Evolutionary conservation across 345 rosid genomes (phyloP).

Genomic region (Gynandropsis gynandra): DNA sequence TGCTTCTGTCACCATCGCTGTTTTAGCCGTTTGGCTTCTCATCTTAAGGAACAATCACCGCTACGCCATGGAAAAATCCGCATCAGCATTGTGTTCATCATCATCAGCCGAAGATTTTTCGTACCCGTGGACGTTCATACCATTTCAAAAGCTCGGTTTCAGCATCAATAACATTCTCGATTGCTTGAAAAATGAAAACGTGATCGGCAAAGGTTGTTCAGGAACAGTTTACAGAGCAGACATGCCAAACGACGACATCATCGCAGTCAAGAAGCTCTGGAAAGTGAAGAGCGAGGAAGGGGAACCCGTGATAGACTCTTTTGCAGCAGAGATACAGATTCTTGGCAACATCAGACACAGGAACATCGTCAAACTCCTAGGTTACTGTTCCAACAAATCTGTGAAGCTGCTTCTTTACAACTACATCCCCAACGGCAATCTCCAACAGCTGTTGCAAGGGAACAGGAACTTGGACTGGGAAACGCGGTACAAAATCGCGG

Average conservation of each 20-base stretch:
- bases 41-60: slow-evolving; percentile 47
- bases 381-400: slow-evolving; percentile 78
- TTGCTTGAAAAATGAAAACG: slow-evolving; percentile 72
- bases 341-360: slow-evolving; percentile 84
- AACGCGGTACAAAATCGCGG: slow-evolving; percentile 79
- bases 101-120: slow-evolving; percentile 75
- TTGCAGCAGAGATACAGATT: slow-evolving; percentile 88
- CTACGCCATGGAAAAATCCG: slow-evolving; percentile 46
- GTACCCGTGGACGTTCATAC: slow-evolving; percentile 93
- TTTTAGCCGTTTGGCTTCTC: slow-evolving; percentile 60
- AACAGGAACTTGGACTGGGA: slow-evolving; percentile 84
- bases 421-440: slow-evolving; percentile 74
- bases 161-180: slow-evolving; percentile 66
- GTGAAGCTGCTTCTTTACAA: slow-evolving; percentile 85
- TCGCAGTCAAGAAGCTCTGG: slow-evolving; percentile 93
- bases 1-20: slow-evolving; percentile 45
- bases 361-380: slow-evolving; percentile 80
- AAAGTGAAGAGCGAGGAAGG: slow-evolving; percentile 51
- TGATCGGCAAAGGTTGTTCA: slow-evolving; percentile 91
- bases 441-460: slow-evolving; percentile 61
- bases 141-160: slow-evolving; percentile 74
- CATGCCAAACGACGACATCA: slow-evolving; percentile 63
- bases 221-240: slow-evolving; percentile 88
- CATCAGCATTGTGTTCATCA: slow-evolving; percentile 31
- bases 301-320: slow-evolving; percentile 56